Percentiles rank a stretch among this genome's conserved stretches.
Evolutionary conservation across 768 basidiomycete genomes (phyloP).

Genomic region (Boletellus ananas): DNA sequence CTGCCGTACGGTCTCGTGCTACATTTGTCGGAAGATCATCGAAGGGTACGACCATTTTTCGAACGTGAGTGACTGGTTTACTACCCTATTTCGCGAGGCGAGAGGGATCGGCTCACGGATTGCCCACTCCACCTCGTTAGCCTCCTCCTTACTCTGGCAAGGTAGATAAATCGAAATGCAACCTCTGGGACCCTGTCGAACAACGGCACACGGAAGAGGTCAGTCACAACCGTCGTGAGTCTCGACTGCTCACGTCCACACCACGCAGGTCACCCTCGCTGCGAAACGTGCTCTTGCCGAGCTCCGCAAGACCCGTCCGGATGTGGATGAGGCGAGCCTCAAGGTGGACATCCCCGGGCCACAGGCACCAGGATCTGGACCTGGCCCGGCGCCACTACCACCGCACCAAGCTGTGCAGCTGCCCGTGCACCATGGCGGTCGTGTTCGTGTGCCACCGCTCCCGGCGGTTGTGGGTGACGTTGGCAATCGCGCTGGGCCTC

Average conservation of each 20-base stretch:
- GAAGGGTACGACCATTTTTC: conserved; percentile 75
- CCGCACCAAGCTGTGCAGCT: not conserved
- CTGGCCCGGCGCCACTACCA: not conserved
- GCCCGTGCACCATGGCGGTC: not conserved
- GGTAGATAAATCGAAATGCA: conserved; percentile 47
- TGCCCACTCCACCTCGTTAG: conserved; percentile 7
- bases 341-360: conserved; percentile 58
- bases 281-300: conserved; percentile 64
- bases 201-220: conserved; percentile 67
- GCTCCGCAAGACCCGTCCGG: conserved; percentile 56
- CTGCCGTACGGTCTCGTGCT: conserved; percentile 75
- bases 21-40: conserved; percentile 74
- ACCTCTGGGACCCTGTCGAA: conserved; percentile 67
- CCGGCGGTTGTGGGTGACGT: too few relatives aligned
- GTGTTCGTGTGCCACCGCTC: too few relatives aligned
- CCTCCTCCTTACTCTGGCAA: conserved; percentile 17
- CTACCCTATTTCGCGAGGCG: not conserved
- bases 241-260: conserved; percentile 1
- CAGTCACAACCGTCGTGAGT: conserved; percentile 1
- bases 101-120: conserved; percentile 8
- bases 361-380: not conserved
- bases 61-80: conserved; percentile 35
- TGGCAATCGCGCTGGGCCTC: too few relatives aligned
- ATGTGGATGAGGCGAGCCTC: conserved; percentile 55
- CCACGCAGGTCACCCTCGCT: conserved; percentile 59